These are phyloP conservation scores for Fomes fomentarius DNA, from an alignment of 1,284 basidiomycete genomes.

Conservation along the genomic window DNA sequence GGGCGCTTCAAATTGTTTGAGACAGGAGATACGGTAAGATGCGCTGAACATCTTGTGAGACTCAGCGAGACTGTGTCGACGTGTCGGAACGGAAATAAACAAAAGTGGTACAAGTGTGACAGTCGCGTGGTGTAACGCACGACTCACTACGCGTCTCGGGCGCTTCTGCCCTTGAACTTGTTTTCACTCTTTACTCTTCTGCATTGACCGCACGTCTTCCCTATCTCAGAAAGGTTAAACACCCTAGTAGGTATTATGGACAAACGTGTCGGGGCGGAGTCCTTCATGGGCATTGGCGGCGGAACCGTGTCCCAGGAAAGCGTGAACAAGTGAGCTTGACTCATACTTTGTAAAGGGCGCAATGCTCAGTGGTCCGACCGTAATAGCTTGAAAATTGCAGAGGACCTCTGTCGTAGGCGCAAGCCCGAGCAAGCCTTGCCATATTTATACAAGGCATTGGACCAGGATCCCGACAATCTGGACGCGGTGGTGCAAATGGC, in stretches of 20 bases:
- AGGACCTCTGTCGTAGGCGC: slow-evolving; percentile 30
- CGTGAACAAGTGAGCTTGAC: slow-evolving; percentile 29
- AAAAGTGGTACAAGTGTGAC: slow-evolving; percentile 7
- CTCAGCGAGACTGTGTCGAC: too few relatives aligned
- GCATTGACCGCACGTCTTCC: not conserved
- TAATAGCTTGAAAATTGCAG: slow-evolving; percentile 31
- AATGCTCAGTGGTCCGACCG: not conserved
- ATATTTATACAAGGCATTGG: slow-evolving; percentile 32
- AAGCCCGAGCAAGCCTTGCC: slow-evolving; percentile 32
- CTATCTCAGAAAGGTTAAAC: not conserved
- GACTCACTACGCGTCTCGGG: slow-evolving; percentile 1
- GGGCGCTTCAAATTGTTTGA: too few relatives aligned
- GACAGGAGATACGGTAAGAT: too few relatives aligned
- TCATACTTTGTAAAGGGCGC: not conserved
- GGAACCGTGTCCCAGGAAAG: slow-evolving; percentile 31
- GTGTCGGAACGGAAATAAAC: too few relatives aligned
- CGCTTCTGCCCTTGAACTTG: not conserved
- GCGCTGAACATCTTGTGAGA: too few relatives aligned
- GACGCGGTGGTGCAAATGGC: slow-evolving; percentile 33
- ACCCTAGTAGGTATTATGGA: slow-evolving; percentile 15
- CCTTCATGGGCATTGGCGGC: slow-evolving; percentile 26
- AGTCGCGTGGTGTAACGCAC: slow-evolving; percentile 14
- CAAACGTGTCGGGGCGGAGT: slow-evolving; percentile 28
- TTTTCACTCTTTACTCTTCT: not conserved
- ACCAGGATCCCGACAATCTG: slow-evolving; percentile 34